Conservation (phyloP, 257 asterid genomes). For the Petunia axillaris region DNA sequence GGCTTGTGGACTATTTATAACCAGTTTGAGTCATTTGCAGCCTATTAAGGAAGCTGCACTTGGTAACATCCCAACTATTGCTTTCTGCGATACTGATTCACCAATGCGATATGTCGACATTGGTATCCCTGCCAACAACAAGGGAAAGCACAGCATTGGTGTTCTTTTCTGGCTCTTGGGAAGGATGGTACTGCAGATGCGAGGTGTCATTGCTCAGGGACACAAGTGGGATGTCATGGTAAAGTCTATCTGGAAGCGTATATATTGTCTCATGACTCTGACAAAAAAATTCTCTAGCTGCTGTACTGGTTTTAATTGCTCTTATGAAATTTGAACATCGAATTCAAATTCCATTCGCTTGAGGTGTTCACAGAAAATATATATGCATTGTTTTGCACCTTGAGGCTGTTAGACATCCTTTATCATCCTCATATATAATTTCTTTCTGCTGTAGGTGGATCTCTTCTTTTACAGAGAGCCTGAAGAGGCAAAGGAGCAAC, state of each 20-base stretch:
- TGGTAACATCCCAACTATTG: slow-evolving; percentile 50
- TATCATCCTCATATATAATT: neutral
- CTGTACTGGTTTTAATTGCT: neutral
- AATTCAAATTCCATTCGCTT: neutral
- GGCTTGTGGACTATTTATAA: neutral
- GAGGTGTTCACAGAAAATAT: neutral
- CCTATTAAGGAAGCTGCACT: slow-evolving; percentile 62
- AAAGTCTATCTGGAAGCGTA: neutral
- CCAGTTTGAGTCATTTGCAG: slow-evolving; percentile 35
- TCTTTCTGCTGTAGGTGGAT: slow-evolving; percentile 41
- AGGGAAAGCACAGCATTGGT: slow-evolving; percentile 58
- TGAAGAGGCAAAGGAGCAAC: slow-evolving; percentile 51
- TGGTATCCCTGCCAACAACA: slow-evolving; percentile 62
- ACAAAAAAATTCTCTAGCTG: neutral
- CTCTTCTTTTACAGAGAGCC: slow-evolving; percentile 36
- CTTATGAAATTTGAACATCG: neutral
- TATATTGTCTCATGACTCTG: neutral
- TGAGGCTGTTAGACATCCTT: neutral
- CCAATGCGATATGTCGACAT: slow-evolving; percentile 58
- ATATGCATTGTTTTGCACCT: neutral
- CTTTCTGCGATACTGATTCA: slow-evolving; percentile 57
- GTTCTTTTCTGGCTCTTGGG: slow-evolving; percentile 58
- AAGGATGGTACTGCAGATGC: slow-evolving; percentile 62
- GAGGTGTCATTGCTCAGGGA: slow-evolving; percentile 45
- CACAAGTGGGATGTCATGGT: slow-evolving; percentile 63